Base-by-base conservation (phyloP, 306 rosid genomes). In the Trifolium fragiferum region DNA sequence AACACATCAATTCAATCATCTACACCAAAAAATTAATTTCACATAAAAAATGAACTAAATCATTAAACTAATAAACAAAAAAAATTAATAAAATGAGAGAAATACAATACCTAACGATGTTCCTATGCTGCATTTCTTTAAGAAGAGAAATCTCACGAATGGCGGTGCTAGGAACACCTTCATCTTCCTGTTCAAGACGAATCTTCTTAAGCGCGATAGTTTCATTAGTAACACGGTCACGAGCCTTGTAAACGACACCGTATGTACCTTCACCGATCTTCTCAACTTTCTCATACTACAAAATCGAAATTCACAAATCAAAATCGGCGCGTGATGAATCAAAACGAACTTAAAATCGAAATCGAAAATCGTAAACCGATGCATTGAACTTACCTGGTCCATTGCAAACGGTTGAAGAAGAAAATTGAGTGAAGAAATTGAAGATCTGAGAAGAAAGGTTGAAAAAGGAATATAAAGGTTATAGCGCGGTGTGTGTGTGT, bases 171-270 rank as follows among this genome's bases (percentile, higher is more conserved):
- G 97, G 97, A 73, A 92, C 97, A 5, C 96, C 96, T 78, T 92
- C 97, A 38, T 92, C 97, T 76, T 89, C 97, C 80, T 92, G 97
- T 86, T 92, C 97, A 77, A 92, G 78, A 9, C 97, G 96, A 86
- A 92, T 92, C 82, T 92, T 92, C 90, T 92, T 92, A 65, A 92
- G 82, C 1, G 97, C 97, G 73, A 89, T 88, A 41, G 93, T 92
- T 84, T 92, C 89, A 55, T 92, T 89, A 0, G 97, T 89, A 64
- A 69, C 64, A 14, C 91, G 90, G 80, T 92, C 93, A 70, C 96
- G 96, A 63, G 96, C 97, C 89, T 92, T 92, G 83, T 92, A 92
- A 66, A 92, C 97, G 76, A 92, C 97, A 18, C 97, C 97, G 72
- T 92, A 92, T 32, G 97, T 89, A 44, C 97, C 97, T 82, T 92